Base-by-base conservation (phyloP, 1,139 yeast genomes). In the Taphrina sp. region DNA sequence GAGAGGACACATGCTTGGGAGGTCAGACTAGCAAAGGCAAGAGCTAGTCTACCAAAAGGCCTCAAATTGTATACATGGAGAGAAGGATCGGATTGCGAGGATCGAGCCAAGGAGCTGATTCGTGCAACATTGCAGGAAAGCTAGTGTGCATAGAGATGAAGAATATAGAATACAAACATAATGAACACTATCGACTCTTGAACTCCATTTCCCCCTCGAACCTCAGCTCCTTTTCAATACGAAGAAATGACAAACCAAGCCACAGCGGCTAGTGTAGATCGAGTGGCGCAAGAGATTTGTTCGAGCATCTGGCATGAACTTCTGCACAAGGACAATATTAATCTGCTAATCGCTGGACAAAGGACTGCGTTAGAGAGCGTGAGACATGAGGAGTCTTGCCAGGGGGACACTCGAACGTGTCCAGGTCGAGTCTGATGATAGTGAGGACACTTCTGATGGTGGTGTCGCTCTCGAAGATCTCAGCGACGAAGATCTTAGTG, bases 1-100 rank as follows among this genome's bases (percentile, higher is more conserved):
- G 38, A 38, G 23, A 29, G 54, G 29, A 39, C 44, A n/a, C 46
- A 38, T 12, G 54, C 54, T 4, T 49, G 54, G 54, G 46, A 49
- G 14, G 14, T 33, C 16, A 38, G 54, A 14, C 39, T 49, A 3
- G 54, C 44, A 14, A 20, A 35, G 16, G 45, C 54, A 8, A 35
- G 54, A 17, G 20, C 46, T 20, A 3, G 12, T 14, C 34, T 49
- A 19, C 54, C 54, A 5, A 16, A 23, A 20, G 23, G 24, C 20
- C 38, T 49, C 46, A 49, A 49, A 39, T 24, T 49, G 14, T 49
- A 49, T 17, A 39, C 37, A 14, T 49, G 54, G 54, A 38, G 26
- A 46, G 44, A 41, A n/a, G 54, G 54, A 12, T 14, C 46, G 5
- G 54, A 49, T 24, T 41, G 46, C 7, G 39, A 49, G 39, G 37